These are phyloP conservation scores for Epichloe hybrida DNA, from an alignment of 2,329 filamentous ascomycete species.

Conservation along the genomic window DNA sequence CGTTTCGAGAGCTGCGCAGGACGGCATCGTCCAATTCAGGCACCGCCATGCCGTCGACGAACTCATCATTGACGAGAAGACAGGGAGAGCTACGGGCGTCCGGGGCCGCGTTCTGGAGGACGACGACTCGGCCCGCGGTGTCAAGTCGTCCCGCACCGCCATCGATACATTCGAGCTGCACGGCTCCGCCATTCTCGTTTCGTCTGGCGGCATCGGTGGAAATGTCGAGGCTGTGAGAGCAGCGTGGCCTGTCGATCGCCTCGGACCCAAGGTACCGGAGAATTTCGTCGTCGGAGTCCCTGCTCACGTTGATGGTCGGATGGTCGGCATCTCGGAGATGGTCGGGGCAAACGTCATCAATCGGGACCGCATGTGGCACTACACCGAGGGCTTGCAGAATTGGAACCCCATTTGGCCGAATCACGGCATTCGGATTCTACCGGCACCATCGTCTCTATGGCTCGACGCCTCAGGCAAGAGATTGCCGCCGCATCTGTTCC, in stretches of 20 bases:
- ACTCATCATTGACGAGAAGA: conserved; percentile 34
- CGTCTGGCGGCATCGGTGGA: conserved; percentile 47
- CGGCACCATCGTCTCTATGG: conserved; percentile 49
- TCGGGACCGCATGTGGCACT: conserved; percentile 53
- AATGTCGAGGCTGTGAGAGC: conserved; percentile 46
- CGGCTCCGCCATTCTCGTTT: conserved; percentile 39
- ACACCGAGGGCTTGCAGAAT: conserved; percentile 48
- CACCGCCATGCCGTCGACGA: conserved; percentile 45
- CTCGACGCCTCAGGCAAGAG: conserved; percentile 46
- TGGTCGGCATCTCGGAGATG: conserved; percentile 41
- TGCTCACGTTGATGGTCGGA: conserved; percentile 50
- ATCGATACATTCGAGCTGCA: conserved; percentile 38
- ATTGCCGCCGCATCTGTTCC: conserved; percentile 41
- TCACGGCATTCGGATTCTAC: conserved; percentile 47
- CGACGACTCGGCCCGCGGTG: conserved; percentile 36
- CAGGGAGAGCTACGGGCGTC: conserved; percentile 41
- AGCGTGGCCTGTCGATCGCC: conserved; percentile 42
- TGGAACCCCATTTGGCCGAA: conserved; percentile 49
- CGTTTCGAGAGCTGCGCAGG: conserved; percentile 35
- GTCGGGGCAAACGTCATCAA: conserved; percentile 44
- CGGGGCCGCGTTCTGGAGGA: conserved; percentile 37
- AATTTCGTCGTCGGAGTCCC: conserved; percentile 48
- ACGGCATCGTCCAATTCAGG: conserved; percentile 39
- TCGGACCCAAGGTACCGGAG: conserved; percentile 41
- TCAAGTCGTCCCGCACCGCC: conserved; percentile 33